These are phyloP conservation scores for Pisolithus marmoratus DNA, from an alignment of 768 basidiomycete species.

Conservation along the genomic window DNA sequence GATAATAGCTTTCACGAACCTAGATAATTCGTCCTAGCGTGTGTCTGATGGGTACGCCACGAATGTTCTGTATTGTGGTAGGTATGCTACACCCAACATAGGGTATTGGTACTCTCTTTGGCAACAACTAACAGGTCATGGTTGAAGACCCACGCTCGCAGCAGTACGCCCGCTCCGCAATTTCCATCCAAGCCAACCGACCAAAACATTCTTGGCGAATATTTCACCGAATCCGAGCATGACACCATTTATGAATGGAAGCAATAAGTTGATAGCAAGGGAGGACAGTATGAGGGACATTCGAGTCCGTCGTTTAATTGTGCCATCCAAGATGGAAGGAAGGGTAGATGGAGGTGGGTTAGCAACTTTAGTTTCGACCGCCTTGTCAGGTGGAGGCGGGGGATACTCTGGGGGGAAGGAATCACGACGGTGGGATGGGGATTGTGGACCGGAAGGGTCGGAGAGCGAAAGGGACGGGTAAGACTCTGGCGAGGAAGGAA, in stretches of 20 bases:
- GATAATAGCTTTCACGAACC: background rate
- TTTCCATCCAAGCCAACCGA: constrained; percentile 46
- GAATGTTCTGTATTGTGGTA: background rate
- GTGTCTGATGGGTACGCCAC: background rate
- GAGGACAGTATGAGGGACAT: constrained; percentile 64
- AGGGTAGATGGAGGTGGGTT: constrained; percentile 43
- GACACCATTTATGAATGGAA: constrained; percentile 90
- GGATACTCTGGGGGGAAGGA: constrained; percentile 12
- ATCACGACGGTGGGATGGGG: constrained; percentile 28
- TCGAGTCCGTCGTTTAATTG: constrained; percentile 62
- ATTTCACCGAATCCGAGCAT: constrained; percentile 98
- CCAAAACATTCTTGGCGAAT: constrained; percentile 74
- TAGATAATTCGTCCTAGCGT: background rate
- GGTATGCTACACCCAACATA: background rate
- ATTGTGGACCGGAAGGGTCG: constrained; percentile 51
- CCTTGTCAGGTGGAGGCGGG: constrained; percentile 9
- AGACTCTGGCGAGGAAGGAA: constrained; percentile 50
- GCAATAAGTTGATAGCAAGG: constrained; percentile 74
- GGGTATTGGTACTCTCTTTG: background rate
- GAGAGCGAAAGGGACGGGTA: constrained; percentile 80
- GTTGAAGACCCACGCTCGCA: constrained; percentile 21
- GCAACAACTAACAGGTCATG: constrained; percentile 5
- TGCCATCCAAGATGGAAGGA: constrained; percentile 62
- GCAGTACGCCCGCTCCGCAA: constrained; percentile 17
- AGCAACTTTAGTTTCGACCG: constrained; percentile 23